Percentiles rank a stretch among this genome's conserved stretches.
phyloP scores from a whole-genome alignment of 78 protist genomes.

The Mastigamoeba balamuthi region DNA sequence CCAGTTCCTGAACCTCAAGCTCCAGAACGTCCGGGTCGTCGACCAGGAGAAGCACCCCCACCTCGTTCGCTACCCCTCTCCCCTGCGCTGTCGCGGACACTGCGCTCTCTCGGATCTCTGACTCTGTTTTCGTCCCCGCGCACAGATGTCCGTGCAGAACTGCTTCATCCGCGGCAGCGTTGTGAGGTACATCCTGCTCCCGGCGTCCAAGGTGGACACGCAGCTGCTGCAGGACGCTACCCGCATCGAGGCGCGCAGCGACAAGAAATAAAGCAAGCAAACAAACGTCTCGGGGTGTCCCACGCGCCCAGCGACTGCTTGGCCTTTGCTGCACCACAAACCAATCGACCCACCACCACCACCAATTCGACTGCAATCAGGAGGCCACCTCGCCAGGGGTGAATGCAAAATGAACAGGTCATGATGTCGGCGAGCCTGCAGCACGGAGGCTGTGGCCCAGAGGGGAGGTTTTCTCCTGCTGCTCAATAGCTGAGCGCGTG shows the following conservation, averaged over 20 bases:
- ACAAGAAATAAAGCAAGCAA: no score
- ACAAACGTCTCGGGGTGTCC: no score
- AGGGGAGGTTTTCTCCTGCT: no score
- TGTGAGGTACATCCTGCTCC: constrained; percentile 82
- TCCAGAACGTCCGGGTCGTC: constrained; percentile 56
- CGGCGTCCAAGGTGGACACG: constrained; percentile 74
- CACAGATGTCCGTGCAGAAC: constrained; percentile 65
- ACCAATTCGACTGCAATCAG: no score
- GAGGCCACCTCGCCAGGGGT: no score
- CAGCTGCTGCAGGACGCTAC: constrained; percentile 87
- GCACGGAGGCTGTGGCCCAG: no score
- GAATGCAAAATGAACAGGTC: no score
- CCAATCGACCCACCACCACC: no score
- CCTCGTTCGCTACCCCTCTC: constrained; percentile 46
- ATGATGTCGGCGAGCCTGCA: no score
- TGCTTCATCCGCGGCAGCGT: constrained; percentile 94
- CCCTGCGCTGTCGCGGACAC: neutral
- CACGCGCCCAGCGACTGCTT: no score
- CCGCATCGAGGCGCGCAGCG: constrained; percentile 42
- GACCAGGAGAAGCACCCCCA: constrained; percentile 79
- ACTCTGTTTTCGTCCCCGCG: neutral
- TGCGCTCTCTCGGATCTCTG: neutral
- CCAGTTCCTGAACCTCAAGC: constrained; percentile 84
- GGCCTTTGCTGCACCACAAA: no score
- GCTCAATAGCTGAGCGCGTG: no score